Conservation (phyloP, 805 yeast species). For the Komagataella phaffii region DNA sequence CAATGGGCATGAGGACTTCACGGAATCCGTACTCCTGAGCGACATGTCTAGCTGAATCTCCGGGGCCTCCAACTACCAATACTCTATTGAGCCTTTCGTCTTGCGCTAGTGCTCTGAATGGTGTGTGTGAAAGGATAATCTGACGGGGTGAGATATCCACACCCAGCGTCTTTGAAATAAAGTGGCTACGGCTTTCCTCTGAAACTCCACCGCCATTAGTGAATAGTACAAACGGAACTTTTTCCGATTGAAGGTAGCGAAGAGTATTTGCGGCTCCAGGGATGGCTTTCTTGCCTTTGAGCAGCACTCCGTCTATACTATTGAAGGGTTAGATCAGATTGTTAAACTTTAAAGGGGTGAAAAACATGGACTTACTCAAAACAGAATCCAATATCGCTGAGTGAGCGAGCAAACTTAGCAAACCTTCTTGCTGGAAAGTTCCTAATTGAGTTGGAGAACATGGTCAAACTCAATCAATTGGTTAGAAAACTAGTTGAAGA, state of each 20-base stretch:
- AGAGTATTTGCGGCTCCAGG: constrained; percentile 49
- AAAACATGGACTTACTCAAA: constrained; percentile 13
- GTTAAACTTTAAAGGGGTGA: constrained; percentile 1
- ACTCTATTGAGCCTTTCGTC: constrained; percentile 40
- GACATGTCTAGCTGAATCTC: constrained; percentile 54
- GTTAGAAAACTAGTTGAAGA: neutral
- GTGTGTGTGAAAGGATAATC: constrained; percentile 80
- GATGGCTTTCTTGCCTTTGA: constrained; percentile 60
- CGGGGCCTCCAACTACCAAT: constrained; percentile 74
- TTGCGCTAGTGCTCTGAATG: constrained; percentile 47
- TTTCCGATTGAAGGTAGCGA: constrained; percentile 26
- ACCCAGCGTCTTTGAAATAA: constrained; percentile 31
- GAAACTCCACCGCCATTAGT: constrained; percentile 86
- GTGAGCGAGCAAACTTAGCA: neutral
- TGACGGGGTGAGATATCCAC: constrained; percentile 39
- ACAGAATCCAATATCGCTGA: constrained; percentile 16
- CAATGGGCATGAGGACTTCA: constrained; percentile 62
- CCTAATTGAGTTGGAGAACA: neutral
- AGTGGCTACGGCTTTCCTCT: constrained; percentile 47
- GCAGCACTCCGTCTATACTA: constrained; percentile 76
- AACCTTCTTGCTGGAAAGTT: neutral
- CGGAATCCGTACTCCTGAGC: constrained; percentile 69
- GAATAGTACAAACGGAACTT: constrained; percentile 67
- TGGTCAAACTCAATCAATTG: neutral
- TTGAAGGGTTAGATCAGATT: constrained; percentile 16